These are phyloP conservation scores for Aspergillus sp. DNA, from an alignment of 2,329 filamentous ascomycete species.

Conservation along the genomic window DNA sequence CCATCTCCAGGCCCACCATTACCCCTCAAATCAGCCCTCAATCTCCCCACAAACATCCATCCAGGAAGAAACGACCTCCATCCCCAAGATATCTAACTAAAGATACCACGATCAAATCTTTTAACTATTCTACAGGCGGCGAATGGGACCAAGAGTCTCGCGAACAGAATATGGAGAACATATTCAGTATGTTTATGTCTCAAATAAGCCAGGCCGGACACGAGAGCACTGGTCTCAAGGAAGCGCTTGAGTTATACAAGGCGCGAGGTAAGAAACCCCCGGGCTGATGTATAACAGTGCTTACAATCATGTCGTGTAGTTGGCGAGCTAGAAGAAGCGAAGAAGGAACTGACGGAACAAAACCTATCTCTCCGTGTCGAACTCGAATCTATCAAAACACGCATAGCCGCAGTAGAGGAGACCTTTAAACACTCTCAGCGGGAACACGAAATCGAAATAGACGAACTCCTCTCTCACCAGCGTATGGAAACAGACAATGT, in stretches of 20 bases:
- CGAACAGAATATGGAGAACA: conserved; percentile 74
- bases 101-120: conserved; percentile 74
- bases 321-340: conserved; percentile 60
- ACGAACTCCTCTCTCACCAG: conserved; percentile 58
- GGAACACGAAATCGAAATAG: conserved; percentile 56
- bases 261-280: conserved; percentile 64
- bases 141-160: conserved; percentile 77
- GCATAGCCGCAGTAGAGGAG: conserved; percentile 53
- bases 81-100: conserved; percentile 66
- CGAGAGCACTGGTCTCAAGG: conserved; percentile 72
- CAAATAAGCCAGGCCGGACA: conserved; percentile 72
- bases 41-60: conserved; percentile 41
- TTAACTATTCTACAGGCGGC: conserved; percentile 38
- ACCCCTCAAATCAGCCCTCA: conserved; percentile 32
- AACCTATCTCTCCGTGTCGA: conserved; percentile 68
- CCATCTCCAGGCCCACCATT: conserved; percentile 44
- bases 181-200: conserved; percentile 73
- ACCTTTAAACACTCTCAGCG: conserved; percentile 58
- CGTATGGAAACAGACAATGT: conserved; percentile 49
- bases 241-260: conserved; percentile 75
- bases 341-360: conserved; percentile 54
- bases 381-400: conserved; percentile 64
- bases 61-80: conserved; percentile 34
- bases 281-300: not conserved
- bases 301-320: conserved; percentile 44